phyloP scores from a whole-genome alignment of 306 rosid genomes.

The Clitoria ternatea region DNA sequence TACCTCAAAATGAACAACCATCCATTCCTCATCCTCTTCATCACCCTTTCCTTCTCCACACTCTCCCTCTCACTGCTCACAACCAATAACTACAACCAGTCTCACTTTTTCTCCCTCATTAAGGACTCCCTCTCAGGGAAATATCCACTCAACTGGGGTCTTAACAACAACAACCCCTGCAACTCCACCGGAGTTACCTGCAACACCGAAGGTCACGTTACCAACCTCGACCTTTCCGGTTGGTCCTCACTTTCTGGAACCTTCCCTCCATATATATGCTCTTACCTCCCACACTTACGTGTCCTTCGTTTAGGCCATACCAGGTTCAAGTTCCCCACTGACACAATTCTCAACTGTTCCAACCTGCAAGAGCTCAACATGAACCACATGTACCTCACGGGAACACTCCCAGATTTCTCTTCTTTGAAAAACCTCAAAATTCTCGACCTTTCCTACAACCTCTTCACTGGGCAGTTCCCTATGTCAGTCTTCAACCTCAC shows the following conservation, averaged over 20 bases:
- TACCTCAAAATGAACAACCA: slow-evolving; percentile 36
- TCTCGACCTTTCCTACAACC: slow-evolving; percentile 77
- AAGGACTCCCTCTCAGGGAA: slow-evolving; percentile 47
- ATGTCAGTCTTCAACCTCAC: slow-evolving; percentile 72
- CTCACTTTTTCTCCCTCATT: slow-evolving; percentile 45
- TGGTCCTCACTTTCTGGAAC: slow-evolving; percentile 52
- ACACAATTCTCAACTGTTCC: slow-evolving; percentile 56
- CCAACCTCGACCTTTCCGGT: slow-evolving; percentile 46
- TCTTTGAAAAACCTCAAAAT: slow-evolving; percentile 46
- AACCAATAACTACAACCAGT: slow-evolving; percentile 23
- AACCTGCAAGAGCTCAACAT: slow-evolving; percentile 55
- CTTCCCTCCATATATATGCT: slow-evolving; percentile 62
- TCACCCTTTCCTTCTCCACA: slow-evolving; percentile 18
- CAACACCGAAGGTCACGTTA: slow-evolving; percentile 44
- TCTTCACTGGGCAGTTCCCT: slow-evolving; percentile 66
- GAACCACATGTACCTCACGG: slow-evolving; percentile 41
- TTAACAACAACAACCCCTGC: no score
- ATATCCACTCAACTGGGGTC: slow-evolving; percentile 53
- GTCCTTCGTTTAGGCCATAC: slow-evolving; percentile 48
- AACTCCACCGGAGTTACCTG: slow-evolving; percentile 66
- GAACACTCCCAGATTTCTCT: slow-evolving; percentile 71
- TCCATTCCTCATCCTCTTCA: slow-evolving; percentile 29
- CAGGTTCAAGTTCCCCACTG: slow-evolving; percentile 43
- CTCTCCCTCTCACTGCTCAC: slow-evolving; percentile 18
- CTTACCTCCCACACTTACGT: slow-evolving; percentile 59